These are phyloP conservation scores for Zoysia japonica DNA, from an alignment of 176 grass and related monocot genomes.

Conservation along the genomic window DNA sequence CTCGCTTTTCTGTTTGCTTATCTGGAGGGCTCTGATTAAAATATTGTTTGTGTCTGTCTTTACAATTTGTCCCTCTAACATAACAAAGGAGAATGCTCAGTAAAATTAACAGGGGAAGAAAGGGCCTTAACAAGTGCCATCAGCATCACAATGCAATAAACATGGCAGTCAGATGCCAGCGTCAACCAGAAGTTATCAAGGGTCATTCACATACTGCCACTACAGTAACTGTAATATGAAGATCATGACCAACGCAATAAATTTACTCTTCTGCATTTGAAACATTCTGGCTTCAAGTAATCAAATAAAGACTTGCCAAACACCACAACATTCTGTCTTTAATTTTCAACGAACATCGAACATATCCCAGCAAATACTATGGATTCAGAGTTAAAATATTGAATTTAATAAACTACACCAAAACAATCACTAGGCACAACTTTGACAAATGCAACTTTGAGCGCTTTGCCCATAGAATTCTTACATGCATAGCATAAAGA, in stretches of 20 bases:
- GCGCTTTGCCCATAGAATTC: not conserved
- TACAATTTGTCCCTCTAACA: slow-evolving; percentile 68
- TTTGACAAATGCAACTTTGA: not conserved
- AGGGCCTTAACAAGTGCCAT: not conserved
- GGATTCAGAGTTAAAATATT: not conserved
- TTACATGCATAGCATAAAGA: not conserved
- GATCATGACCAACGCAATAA: not conserved
- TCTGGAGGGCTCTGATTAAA: slow-evolving; percentile 80
- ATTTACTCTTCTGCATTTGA: not conserved
- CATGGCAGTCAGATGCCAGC: not conserved
- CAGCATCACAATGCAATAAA: not conserved
- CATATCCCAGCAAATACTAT: not conserved
- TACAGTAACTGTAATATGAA: not conserved
- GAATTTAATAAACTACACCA: not conserved
- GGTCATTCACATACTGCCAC: not conserved
- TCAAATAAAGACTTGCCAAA: not conserved
- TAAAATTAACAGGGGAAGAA: slow-evolving; percentile 1
- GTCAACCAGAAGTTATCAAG: not conserved
- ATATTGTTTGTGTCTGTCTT: slow-evolving; percentile 76
- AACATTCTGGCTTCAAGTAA: not conserved
- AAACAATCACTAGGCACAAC: not conserved
- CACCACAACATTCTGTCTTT: not conserved
- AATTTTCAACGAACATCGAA: not conserved
- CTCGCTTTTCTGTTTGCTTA: slow-evolving; percentile 64
- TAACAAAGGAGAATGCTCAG: slow-evolving; percentile 7